Evolutionary conservation across 2,329 filamentous ascomycete species (phyloP), one percentile per base, ranked within the genome.

Genomic region (Elsinoe arachidis): DNA sequence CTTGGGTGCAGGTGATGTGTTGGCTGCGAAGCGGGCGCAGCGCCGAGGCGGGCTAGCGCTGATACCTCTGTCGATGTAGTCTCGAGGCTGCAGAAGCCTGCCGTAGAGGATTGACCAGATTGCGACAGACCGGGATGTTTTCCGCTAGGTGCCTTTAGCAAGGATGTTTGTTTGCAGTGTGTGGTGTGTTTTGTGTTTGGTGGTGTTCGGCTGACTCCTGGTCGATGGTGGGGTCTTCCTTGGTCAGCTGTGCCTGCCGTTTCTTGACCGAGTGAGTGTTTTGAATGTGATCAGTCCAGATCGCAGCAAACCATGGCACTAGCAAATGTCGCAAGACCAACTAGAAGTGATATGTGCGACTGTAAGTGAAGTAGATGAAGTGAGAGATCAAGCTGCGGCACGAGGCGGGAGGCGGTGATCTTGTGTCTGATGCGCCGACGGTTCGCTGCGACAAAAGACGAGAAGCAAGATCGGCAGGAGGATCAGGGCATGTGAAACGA

Each of bases 381-480:
- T 38, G 49, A 53, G 34, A 15, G 17, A 30, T 19, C 49, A 39
- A 53, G 49, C 34, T 53, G 49, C 49, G 49, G 49, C 49, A 53
- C 49, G 49, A 33, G 49, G 49, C 49, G 49, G 49, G 49, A 53
- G 33, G 49, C 49, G 49, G 38, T n/a, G 49, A 39, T 53, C 49
- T 21, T 53, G 35, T 38, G 33, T 37, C 33, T 33, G 26, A 23
- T 53, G 26, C 19, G 49, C 35, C 33, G 14, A 34, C 33, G 35
- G 19, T 53, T 19, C 30, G 41, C 23, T 14, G 49, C 49, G 23
- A 33, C 17, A n/a, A 38, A 53, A 34, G 33, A 35, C 49, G 38
- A 53, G 49, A 53, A 53, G 49, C 49, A 53, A 53, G 49, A 53
- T 53, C 49, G 34, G 49, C 49, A 53, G 49, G 49, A 53, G 34